Percentiles rank a stretch among this genome's conserved stretches.
These are phyloP conservation scores for Arthrobotrys musiformis DNA, from an alignment of 2,329 filamentous ascomycete species.

Conservation along the genomic window DNA sequence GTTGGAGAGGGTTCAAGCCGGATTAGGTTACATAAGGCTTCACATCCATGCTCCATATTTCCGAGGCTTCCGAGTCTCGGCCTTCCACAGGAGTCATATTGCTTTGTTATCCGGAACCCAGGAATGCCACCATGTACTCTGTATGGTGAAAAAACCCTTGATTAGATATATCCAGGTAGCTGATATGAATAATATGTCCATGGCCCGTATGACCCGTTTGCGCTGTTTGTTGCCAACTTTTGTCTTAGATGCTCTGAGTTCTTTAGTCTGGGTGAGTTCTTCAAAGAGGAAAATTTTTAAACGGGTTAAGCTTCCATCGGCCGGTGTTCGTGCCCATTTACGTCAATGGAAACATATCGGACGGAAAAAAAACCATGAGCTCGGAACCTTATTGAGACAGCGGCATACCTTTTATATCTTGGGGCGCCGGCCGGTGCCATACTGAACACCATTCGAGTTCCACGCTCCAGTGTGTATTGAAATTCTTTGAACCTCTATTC, in stretches of 20 bases:
- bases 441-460: not conserved
- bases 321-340: not conserved
- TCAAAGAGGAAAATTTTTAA: constrained; percentile 1
- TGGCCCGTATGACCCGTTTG: not conserved
- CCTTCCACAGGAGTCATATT: constrained; percentile 10
- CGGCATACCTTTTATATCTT: constrained; percentile 1
- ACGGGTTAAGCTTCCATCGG: not conserved
- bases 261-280: not conserved
- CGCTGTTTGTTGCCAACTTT: not conserved
- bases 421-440: not conserved
- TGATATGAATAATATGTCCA: not conserved
- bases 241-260: not conserved
- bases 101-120: not conserved
- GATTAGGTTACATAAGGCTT: constrained; percentile 17
- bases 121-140: not conserved
- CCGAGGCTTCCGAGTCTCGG: constrained; percentile 8
- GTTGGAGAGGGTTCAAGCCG: not conserved
- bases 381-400: constrained; percentile 37
- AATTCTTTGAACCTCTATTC: not conserved
- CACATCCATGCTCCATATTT: not conserved
- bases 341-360: constrained; percentile 50
- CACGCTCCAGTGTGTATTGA: not conserved
- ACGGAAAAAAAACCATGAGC: constrained; percentile 33
- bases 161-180: too few relatives aligned
- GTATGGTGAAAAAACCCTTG: too few relatives aligned